Evolutionary conservation across 2,329 filamentous ascomycete genomes (phyloP), one percentile per base, ranked within the genome.

Genomic region (Exophiala sp.): DNA sequence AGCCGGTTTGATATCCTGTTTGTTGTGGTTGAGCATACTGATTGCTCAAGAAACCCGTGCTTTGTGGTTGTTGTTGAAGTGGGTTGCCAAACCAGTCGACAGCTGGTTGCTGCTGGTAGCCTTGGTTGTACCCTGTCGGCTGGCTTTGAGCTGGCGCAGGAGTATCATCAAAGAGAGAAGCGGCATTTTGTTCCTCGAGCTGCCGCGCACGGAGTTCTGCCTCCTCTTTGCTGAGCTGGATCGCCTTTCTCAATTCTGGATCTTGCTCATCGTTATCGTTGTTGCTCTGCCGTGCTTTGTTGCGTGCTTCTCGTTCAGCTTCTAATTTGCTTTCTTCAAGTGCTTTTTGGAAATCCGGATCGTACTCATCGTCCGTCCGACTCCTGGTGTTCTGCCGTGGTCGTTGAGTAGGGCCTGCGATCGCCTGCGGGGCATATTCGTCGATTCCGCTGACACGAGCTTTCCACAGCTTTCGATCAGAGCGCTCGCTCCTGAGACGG

Each of bases 71-170:
- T 66, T 87, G 83, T 51, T 91, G 87, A 63, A 97, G 85, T 10
- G 90, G 88, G 68, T 98, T 98, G 52, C 91, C 93, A 62, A 94
- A 93, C 81, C 94, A 97, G 70, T 98, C 93, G 14, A 98, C 93
- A 10, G 88, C 88, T 50, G 86, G 86, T 65, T 95, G 91, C 70
- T 98, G 93, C 72, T 97, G 90, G 64, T 98, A 98, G 40, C 91
- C 91, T 71, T 95, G 90, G 69, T 96, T 97, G 73, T 88, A 89
- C 29, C 89, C 91, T 11, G 90, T 97, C 34, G 80, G 81, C 69
- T 90, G 88, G 29, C 86, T 79, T 61, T 88, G 85, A 19, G 75
- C 68, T 4, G 82, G 77, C 29, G 80, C 79, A 5, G 77, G 76
- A 21, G 77, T 74, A 60, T 95, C 87, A 61, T 95, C 90, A 62